A percentile compares a stretch with the other conserved stretches of the same genome.
These are phyloP conservation scores for Heliosperma pusillum DNA, from an alignment of 148 eudicot species.

Conservation along the genomic window DNA sequence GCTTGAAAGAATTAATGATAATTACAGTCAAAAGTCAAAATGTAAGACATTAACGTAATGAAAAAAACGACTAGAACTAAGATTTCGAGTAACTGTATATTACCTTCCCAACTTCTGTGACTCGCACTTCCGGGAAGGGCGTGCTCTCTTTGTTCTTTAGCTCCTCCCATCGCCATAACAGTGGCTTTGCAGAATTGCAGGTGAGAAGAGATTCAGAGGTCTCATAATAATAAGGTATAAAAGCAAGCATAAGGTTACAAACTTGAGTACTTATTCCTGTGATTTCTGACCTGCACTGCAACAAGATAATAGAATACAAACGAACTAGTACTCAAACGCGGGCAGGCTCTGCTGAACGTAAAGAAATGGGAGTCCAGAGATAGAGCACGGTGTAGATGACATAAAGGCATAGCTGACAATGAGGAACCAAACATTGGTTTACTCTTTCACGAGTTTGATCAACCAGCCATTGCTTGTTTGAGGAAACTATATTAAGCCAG, in stretches of 20 bases:
- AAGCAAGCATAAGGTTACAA: not conserved
- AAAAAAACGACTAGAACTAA: not conserved
- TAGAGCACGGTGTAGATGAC: not conserved
- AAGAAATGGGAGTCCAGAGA: not conserved
- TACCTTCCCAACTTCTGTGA: not conserved
- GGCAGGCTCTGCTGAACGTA: not conserved
- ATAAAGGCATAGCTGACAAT: no score
- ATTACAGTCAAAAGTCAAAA: not conserved
- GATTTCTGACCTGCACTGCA: not conserved
- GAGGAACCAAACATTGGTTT: not conserved
- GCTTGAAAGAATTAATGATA: not conserved
- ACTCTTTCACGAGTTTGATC: not conserved
- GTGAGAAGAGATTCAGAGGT: not conserved
- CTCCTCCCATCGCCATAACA: not conserved
- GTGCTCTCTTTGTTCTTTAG: not conserved
- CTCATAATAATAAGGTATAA: not conserved
- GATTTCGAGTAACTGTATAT: not conserved
- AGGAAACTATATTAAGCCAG: not conserved
- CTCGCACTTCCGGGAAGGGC: not conserved
- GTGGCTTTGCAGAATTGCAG: no score
- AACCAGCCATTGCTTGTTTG: not conserved
- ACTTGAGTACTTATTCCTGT: not conserved
- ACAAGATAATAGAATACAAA: slow-evolving; percentile 1
- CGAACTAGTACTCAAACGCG: not conserved
- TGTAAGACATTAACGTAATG: no score